A percentile compares a stretch with the other conserved stretches of the same genome.
Evolutionary conservation across 2,329 filamentous ascomycete species (phyloP).

Genomic region (Dichotomopilus funicola): DNA sequence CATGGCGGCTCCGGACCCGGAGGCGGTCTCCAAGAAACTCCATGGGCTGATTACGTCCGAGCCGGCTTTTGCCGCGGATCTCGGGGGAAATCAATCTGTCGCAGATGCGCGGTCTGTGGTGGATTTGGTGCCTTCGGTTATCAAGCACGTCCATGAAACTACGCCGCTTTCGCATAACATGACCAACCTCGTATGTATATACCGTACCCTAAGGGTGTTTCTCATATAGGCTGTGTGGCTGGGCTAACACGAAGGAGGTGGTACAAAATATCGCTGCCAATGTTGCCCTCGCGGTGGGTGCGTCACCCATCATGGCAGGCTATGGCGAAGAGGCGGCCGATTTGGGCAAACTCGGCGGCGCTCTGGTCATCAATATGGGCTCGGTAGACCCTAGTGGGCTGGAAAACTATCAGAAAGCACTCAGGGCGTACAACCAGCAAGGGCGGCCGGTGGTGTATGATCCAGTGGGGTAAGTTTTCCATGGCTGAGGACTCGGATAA

Average conservation of each 20-base stretch:
- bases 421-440: constrained; percentile 72
- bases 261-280: constrained; percentile 95
- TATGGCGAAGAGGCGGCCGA: constrained; percentile 76
- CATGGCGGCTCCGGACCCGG: constrained; percentile 63
- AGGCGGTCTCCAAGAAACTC: constrained; percentile 55
- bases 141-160: constrained; percentile 53
- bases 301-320: constrained; percentile 91
- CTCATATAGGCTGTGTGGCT: neutral
- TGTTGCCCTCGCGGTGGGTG: constrained; percentile 75
- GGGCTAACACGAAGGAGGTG: constrained; percentile 37
- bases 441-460: constrained; percentile 76
- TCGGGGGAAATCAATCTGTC: constrained; percentile 6
- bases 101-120: constrained; percentile 23
- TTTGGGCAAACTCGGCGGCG: constrained; percentile 68
- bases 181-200: constrained; percentile 66
- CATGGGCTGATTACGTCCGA: constrained; percentile 45
- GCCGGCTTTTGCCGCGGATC: constrained; percentile 25
- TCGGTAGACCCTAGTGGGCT: constrained; percentile 74
- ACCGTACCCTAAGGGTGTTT: too few relatives aligned
- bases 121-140: constrained; percentile 34
- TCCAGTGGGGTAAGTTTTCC: constrained; percentile 64
- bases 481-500: too few relatives aligned
- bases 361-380: constrained; percentile 91
- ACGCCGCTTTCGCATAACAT: constrained; percentile 88
- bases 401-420: constrained; percentile 63